Percentiles rank a stretch among this genome's conserved stretches.
These are phyloP conservation scores for Suillus weaverae DNA, from an alignment of 768 basidiomycete species.

Conservation along the genomic window DNA sequence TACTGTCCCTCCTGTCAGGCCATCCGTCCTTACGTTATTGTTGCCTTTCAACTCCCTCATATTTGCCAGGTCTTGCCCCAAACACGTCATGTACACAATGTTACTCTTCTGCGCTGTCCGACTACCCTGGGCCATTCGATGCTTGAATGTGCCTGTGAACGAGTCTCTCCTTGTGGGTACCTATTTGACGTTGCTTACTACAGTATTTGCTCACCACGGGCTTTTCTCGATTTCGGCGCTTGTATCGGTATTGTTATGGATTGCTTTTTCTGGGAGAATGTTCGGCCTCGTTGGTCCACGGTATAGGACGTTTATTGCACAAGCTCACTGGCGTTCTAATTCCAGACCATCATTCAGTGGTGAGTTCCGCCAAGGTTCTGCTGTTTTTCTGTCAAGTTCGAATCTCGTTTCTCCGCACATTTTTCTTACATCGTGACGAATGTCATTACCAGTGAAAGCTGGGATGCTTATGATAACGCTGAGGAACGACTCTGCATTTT, in stretches of 20 bases:
- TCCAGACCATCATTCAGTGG: neutral
- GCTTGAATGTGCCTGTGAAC: conserved; percentile 26
- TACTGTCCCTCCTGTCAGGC: conserved; percentile 16
- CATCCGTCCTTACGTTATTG: conserved; percentile 22
- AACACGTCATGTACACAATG: conserved; percentile 16
- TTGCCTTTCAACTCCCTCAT: conserved; percentile 7
- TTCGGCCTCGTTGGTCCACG: neutral
- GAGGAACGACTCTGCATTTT: neutral
- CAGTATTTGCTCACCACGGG: neutral
- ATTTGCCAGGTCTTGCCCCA: conserved; percentile 27
- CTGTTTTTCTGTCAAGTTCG: neutral
- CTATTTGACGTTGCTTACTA: conserved; percentile 10
- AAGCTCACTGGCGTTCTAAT: neutral
- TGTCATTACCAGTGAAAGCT: neutral
- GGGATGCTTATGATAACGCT: neutral
- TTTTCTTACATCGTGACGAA: neutral
- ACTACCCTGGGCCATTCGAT: conserved; percentile 13
- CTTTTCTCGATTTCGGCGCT: neutral
- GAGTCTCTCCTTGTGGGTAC: conserved; percentile 38
- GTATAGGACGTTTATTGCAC: neutral
- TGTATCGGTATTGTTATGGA: neutral
- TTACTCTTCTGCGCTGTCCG: conserved; percentile 11
- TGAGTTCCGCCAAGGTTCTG: neutral
- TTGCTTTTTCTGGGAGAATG: neutral
- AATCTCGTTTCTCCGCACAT: neutral